Base-by-base conservation (phyloP, 2,329 filamentous ascomycete species). In the Keithomyces neogunnii region DNA sequence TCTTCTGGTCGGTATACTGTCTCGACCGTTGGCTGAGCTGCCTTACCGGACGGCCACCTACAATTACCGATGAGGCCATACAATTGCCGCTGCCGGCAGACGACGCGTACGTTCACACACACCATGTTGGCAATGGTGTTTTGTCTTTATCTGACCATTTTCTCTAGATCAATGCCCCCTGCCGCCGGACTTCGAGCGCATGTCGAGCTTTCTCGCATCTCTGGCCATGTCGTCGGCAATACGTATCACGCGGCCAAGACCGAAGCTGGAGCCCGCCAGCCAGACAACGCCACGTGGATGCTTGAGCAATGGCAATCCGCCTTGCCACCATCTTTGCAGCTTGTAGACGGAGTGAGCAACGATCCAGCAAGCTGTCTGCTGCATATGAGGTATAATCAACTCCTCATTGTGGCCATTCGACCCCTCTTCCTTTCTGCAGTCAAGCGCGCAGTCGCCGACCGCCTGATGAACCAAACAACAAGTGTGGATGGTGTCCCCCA, bases 1-100 rank as follows among this genome's bases (percentile, higher is more conserved):
- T 73, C 5, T 77, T 78, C 50, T 78, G 75, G 75, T 78, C 74
- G 0, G 64, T 77, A 2, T 78, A 76, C 51, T 67, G 74, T n/a
- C 59, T 78, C 11, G 74, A 78, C 55, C 66, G 74, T 45, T 77
- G 65, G 62, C 55, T 77, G 42, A 72, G 74, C 53, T 76, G 72
- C 51, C 62, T 77, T 4, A 73, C 76, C 66, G 75, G 76, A 4
- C 68, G 75, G 11, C 73, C 75, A 1, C 70, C 74, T 0, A 67
- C 68, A 2, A 70, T 76, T 10, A 64, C 66, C 35, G 73, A 77
- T 42, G 73, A 77, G 36, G 72, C 73, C 3, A 73, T 78, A 51
- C 67, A 65, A 31, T 59, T 78, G 2, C 60, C 66, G 2, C 56
- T 70, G 4, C 75, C 75, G 1, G 61, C 57, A 3, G 66, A 73